phyloP scores from a whole-genome alignment of 75 land plant species.

The Selaginella tamariscina region DNA sequence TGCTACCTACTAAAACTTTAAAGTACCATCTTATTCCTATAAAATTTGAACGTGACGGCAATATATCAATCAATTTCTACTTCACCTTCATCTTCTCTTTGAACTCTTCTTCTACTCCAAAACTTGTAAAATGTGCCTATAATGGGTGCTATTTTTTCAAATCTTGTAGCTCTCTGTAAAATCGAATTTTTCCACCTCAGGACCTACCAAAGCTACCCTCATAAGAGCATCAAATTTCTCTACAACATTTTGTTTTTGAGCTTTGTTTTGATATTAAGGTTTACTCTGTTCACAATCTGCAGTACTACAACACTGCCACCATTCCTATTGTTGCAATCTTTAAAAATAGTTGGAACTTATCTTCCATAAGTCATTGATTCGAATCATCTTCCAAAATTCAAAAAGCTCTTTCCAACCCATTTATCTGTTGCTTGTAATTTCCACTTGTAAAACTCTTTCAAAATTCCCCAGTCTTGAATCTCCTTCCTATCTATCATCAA shows the following conservation, averaged over 20 bases:
- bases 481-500: neutral
- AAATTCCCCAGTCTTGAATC: neutral
- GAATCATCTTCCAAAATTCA: neutral
- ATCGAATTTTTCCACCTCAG: neutral
- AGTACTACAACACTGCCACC: neutral
- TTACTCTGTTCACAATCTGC: neutral
- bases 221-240: neutral
- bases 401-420: conserved; percentile 1
- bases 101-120: no score
- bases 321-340: neutral
- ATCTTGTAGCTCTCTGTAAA: neutral
- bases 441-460: neutral
- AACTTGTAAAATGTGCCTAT: conserved; percentile 4
- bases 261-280: neutral
- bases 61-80: no score
- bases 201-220: neutral
- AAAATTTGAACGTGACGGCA: no score
- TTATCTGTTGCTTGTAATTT: neutral
- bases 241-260: neutral
- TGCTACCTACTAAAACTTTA: no score
- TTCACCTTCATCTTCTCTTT: no score
- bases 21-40: no score
- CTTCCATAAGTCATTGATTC: neutral
- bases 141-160: neutral
- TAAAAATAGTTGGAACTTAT: neutral